Conservation (phyloP, 139 green algal species). For the Chlorella sp. region DNA sequence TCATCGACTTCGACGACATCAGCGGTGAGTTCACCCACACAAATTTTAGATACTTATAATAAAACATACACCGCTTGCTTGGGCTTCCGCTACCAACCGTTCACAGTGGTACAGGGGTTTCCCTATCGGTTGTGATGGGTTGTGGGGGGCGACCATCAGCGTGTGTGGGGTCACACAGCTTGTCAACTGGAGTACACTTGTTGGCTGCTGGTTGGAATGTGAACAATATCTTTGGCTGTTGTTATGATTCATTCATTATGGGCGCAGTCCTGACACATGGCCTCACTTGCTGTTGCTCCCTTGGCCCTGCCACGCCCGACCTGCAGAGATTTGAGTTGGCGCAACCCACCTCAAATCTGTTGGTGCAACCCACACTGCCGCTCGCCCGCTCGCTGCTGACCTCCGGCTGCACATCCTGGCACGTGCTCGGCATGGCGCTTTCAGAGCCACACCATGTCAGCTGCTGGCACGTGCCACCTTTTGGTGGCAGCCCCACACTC, state of each 20-base stretch:
- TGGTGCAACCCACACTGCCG: background rate
- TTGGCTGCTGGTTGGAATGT: too few species aligned
- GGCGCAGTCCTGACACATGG: background rate
- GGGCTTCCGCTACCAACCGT: background rate
- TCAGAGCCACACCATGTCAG: background rate
- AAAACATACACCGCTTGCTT: background rate
- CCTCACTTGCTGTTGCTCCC: background rate
- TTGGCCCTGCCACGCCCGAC: too few species aligned
- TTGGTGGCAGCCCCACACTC: too few species aligned
- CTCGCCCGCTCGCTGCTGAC: background rate
- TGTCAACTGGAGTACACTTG: too few species aligned
- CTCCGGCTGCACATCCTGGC: background rate
- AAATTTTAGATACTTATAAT: too few species aligned
- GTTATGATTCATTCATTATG: too few species aligned
- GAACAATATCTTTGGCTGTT: background rate
- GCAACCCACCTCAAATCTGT: background rate
- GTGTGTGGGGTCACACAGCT: too few species aligned
- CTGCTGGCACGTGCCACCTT: background rate
- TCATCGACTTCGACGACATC: conserved; percentile 90
- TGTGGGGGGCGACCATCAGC: too few species aligned
- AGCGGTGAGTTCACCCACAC: too few species aligned
- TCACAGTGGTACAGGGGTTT: background rate
- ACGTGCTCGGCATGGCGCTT: background rate
- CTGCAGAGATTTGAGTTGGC: conserved; percentile 17
- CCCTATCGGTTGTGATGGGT: too few species aligned